phyloP scores from a whole-genome alignment of 495 filamentous ascomycete genomes.

The Haplographium delicatum region DNA sequence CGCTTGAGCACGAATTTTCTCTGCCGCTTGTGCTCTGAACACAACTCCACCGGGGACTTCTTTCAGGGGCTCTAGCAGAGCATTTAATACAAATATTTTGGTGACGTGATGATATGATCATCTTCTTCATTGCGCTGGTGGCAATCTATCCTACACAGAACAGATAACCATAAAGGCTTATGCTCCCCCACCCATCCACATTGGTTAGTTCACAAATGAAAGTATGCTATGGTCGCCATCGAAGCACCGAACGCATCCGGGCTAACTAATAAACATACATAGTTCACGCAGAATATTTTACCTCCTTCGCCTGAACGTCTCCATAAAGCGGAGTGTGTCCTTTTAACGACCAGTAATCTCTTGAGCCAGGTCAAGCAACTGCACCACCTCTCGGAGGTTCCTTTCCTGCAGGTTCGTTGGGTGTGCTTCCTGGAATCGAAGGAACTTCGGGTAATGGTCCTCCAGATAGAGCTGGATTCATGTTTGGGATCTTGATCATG shows the following conservation, averaged over 20 bases:
- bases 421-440: slow-evolving; percentile 13
- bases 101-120: too few species aligned
- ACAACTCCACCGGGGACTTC: too few species aligned
- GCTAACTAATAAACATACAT: neutral
- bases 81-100: too few species aligned
- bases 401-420: slow-evolving; percentile 1
- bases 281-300: neutral
- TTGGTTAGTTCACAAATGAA: neutral
- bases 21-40: too few species aligned
- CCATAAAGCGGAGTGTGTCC: too few species aligned
- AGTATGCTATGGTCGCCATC: neutral
- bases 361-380: slow-evolving; percentile 4
- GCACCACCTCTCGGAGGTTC: slow-evolving; percentile 15
- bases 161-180: neutral
- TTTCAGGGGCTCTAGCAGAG: too few species aligned
- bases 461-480: neutral
- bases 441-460: neutral
- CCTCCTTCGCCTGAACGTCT: neutral
- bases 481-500: slow-evolving; percentile 36
- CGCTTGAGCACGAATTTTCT: too few species aligned
- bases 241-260: neutral
- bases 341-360: slow-evolving; percentile 3
- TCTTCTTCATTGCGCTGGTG: neutral
- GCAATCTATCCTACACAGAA: slow-evolving; percentile 7
- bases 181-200: neutral